A percentile compares a stretch with the other conserved stretches of the same genome.
These are phyloP conservation scores for Prunus yedoensis DNA, from an alignment of 331 rosid genomes.

Conservation along the genomic window DNA sequence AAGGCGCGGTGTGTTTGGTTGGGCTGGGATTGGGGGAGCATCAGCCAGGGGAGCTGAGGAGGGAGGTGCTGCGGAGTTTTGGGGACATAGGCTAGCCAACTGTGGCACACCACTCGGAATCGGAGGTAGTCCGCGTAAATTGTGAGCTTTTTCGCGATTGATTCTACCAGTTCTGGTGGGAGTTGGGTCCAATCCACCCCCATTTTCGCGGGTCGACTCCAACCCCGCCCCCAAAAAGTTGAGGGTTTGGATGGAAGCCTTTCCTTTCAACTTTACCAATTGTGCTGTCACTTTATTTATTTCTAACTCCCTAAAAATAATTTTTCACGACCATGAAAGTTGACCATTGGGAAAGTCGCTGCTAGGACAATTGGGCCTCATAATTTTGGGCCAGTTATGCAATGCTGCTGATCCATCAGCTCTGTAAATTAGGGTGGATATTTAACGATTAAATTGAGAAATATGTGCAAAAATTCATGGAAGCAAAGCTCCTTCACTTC, in stretches of 20 bases:
- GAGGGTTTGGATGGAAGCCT: background rate
- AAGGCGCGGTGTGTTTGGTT: conserved; percentile 40
- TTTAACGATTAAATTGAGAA: too few relatives aligned
- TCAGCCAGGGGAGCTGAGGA: conserved; percentile 73
- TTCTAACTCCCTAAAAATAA: background rate
- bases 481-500: too few relatives aligned
- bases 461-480: too few relatives aligned
- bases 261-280: background rate
- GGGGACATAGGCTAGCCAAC: conserved; percentile 45
- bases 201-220: conserved; percentile 24
- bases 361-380: background rate
- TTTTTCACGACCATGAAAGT: background rate
- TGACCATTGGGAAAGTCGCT: background rate
- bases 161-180: conserved; percentile 53
- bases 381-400: too few relatives aligned
- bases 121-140: conserved; percentile 53
- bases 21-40: conserved; percentile 43
- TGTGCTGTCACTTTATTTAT: background rate
- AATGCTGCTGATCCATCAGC: background rate
- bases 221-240: background rate
- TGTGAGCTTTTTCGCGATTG: conserved; percentile 35
- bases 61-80: conserved; percentile 54
- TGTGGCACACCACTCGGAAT: conserved; percentile 49
- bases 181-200: conserved; percentile 49
- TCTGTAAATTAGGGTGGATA: background rate